Percentiles rank a stretch among this genome's conserved stretches.
Conservation (phyloP, 371 early-diverging fungal species). For the Conidiobolus incongruus region DNA sequence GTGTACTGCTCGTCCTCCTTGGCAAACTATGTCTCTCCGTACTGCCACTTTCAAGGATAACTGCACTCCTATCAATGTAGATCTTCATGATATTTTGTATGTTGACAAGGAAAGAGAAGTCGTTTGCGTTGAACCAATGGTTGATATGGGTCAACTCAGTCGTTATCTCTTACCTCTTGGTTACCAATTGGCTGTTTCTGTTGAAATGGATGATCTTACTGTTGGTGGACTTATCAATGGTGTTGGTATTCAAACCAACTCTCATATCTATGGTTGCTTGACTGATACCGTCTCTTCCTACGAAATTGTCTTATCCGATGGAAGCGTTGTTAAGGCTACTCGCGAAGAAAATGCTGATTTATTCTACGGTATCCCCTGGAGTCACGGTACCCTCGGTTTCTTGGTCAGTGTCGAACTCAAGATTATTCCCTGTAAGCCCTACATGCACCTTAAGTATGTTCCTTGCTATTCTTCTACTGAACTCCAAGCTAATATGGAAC, state of each 20-base stretch:
- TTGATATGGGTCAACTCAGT: constrained; percentile 16
- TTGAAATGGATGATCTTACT: constrained; percentile 18
- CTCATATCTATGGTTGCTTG: constrained; percentile 19
- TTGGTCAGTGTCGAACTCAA: constrained; percentile 13
- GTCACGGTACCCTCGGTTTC: constrained; percentile 19
- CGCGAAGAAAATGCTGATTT: constrained; percentile 14
- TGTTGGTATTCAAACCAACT: constrained; percentile 16
- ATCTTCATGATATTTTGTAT: constrained; percentile 16
- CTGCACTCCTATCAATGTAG: constrained; percentile 9
- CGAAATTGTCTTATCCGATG: constrained; percentile 15
- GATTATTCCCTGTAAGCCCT: constrained; percentile 16
- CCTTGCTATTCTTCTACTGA: constrained; percentile 8
- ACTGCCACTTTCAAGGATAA: constrained; percentile 7
- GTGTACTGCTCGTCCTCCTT: constrained; percentile 15
- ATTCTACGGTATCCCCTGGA: constrained; percentile 18
- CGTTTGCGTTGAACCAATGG: constrained; percentile 14
- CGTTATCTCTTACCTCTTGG: constrained; percentile 14
- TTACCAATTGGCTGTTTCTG: constrained; percentile 13
- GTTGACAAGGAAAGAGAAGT: constrained; percentile 10
- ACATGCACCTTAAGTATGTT: constrained; percentile 10
- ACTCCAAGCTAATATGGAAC: constrained; percentile 5
- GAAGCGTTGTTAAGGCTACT: constrained; percentile 11
- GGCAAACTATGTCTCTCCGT: constrained; percentile 10
- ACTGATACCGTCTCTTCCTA: constrained; percentile 11
- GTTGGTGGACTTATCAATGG: constrained; percentile 17